Evolutionary conservation across 208 protist genomes (phyloP), one percentile per base, ranked within the genome.

Genomic region (Trypanosoma theileri): DNA sequence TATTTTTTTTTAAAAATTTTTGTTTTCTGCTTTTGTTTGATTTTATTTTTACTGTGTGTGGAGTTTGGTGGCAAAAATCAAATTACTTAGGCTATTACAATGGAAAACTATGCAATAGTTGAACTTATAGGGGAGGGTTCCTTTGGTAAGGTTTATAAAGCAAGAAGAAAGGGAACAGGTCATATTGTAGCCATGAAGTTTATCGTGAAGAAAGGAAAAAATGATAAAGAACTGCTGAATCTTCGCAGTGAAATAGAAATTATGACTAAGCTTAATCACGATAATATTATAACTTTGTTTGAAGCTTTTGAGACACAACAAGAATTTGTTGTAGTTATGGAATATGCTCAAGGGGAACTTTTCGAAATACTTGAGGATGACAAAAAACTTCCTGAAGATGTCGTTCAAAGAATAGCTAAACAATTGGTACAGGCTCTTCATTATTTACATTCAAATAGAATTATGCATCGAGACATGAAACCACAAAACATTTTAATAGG

Each of bases 131-230:
- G 98, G 24, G 97, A 98, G 65, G 98, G 98, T 17, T 98, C 97
- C 14, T 99, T 99, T 87, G 98, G 98, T 17, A 99, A 98, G 70
- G 98, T 99, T n/a, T 99, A 97, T 82, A 98, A 97, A 67, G 97
- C 91, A 19, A 81, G 97, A 26, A 84, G 93, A 42, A 97, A 97
- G 55, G 86, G 83, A 41, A 97, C 93, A 12, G 91, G 93, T 0
- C 89, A 98, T 61, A 82, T 98, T 54, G 97, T 99, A n/a, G 98
- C 98, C n/a, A 96, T 99, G 75, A 99, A 99, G 77, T 98, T 97
- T 64, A 99, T 99, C 54, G 50, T 85, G 19, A 99, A 99, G 60
- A 97, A 89, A 31, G 92, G 93, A 1, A 98, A 98, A 76, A 96
- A 89, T 55, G 88, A 98, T 19, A 97, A 98, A 55, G 96, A 98